Base-by-base conservation (phyloP, 345 rosid genomes). In the Litchi chinensis region DNA sequence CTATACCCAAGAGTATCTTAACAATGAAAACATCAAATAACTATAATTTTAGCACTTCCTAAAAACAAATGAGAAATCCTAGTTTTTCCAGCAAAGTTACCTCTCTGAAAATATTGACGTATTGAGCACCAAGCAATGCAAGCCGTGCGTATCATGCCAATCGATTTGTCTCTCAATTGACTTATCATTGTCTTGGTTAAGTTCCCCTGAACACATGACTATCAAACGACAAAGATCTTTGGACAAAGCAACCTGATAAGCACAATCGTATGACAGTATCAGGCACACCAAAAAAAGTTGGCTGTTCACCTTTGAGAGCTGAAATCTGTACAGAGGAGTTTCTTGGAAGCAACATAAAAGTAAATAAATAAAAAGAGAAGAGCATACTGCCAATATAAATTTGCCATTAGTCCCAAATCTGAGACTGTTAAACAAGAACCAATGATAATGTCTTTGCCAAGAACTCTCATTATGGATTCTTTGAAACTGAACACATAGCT, bases 71-170 rank as follows among this genome's bases (percentile, higher is more conserved):
- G 11, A 9, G 50, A n/a, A 43, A 74, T 69, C 67, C 64, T 68
- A 18, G 69, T 66, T 84, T 81, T 54, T 72, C 78, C 67, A 59
- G 77, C 44, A 66, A 80, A 44, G 56, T 79, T 87, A 90, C 99
- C 98, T 93, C 79, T 85, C 90, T 76, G 86, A 86, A 85, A 95
- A 92, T 86, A 93, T 91, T 77, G 99, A 92, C 76, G 94, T 90
- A 83, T 93, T 89, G 46, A 95, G 89, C 80, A 88, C 83, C 78
- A 93, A 89, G 85, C 89, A 84, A 81, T 94, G 94, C 83, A 89
- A 82, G 67, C 98, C 97, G 77, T 83, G 91, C 80, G 52, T 75
- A 73, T 81, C 85, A 77, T 83, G 77, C 71, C 78, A 84, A 77
- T 22, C 70, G 40, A 74, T 11, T 72, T 82, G 85, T 75, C 79